Evolutionary conservation across 2,329 filamentous ascomycete species (phyloP), one percentile per base, ranked within the genome.

Genomic region (Botrytis fragariae): DNA sequence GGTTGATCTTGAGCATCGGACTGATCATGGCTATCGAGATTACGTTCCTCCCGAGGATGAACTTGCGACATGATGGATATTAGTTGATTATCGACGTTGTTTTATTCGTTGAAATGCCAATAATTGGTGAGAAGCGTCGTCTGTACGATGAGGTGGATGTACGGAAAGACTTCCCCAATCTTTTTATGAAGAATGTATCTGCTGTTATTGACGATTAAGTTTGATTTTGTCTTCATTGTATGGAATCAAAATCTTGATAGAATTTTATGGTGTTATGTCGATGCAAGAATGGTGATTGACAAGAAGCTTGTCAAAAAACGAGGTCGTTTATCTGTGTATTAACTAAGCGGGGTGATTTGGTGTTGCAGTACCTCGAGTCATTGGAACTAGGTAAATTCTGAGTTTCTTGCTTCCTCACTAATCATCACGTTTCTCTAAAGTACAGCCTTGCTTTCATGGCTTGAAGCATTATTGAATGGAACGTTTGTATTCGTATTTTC

Each of bases 151-250:
- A 32, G 25, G 1, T 8, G 32, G 10, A 32, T 18, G 9, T 29
- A 25, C 3, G 1, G 3, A 39, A n/a, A 42, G 4, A 14, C 1
- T 62, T n/a, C 7, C 25, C 7, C 18, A n/a, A 7, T 9, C 12
- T n/a, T 14, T 25, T n/a, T 39, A n/a, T 14, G 60, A 14, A 12
- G 6, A 18, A 16, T 0, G 8, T 18, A 7, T n/a, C 12, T 25
- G 12, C 10, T 18, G 14, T 39, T 39, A 39, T 35, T 39, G 59
- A 25, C 1, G 5, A 39, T 39, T 1, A n/a, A 37, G 0, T 1
- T 39, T 1, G 59, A n/a, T 14, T 5, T 2, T 8, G 4, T 20
- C 1, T 2, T n/a, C 10, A 5, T 12, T 5, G 10, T 14, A 16
- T 62, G 59, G 14, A 39, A 62, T 8, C 22, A 4, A 7, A 25